Base-by-base conservation (phyloP, 768 basidiomycete species). In the Boletus subparvulus region DNA sequence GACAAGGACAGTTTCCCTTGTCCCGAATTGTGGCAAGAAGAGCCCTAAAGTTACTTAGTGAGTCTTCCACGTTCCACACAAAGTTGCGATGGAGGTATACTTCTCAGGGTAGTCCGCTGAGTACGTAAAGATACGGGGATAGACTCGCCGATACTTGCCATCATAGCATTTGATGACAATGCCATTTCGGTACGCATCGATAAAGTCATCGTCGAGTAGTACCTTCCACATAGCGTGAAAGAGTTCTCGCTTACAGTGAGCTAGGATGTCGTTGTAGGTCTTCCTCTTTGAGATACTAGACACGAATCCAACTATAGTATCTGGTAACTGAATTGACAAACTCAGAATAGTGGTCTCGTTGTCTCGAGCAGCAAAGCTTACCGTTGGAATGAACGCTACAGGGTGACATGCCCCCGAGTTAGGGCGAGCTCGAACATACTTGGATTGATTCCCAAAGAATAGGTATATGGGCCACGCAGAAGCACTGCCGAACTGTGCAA, bases 81-180 rank as follows among this genome's bases (percentile, higher is more conserved):
- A 26, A 26, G 26, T 26, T 26, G 26, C 26, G 4, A 26, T 3
- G 4, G 26, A 26, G 26, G 4, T 26, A 26, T 43, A 74, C 75
- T 76, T 76, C 28, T 76, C 75, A 0, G 74, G 74, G 42, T 75
- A 75, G 50, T 75, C 69, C 0, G 73, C 71, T 6, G 69, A 66
- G 45, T 74, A 74, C 1, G 70, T 71, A 37, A 74, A 68, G 1
- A 74, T 62, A 3, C 63, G 54, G 2, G 67, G 66, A 44, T 63
- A 74, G 7, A 71, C 44, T 11, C 62, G 50, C 1, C 63, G 56
- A 11, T 32, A 12, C 5, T 58, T 26, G 4, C 64, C 64, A 52
- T 71, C 64, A 9, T 40, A 28, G 37, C 68, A 71, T 3, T 11
- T 36, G 8, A 67, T 51, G 0, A 69, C 64, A 2, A 69, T 61